These are phyloP conservation scores for Penicillium odoratum DNA, from an alignment of 495 filamentous ascomycete species.

Conservation along the genomic window DNA sequence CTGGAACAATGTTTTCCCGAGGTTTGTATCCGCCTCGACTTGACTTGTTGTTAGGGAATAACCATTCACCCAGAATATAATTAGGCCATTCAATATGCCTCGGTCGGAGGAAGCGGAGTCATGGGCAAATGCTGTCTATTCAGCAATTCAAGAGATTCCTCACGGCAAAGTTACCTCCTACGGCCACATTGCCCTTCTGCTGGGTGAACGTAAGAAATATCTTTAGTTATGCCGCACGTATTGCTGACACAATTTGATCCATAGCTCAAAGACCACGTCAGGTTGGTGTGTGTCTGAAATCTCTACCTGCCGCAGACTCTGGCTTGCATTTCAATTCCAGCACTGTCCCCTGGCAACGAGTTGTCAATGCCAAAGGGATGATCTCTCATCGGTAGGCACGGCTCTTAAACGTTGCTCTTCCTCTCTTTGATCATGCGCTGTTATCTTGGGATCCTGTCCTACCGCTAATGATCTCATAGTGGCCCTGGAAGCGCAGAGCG, in stretches of 20 bases:
- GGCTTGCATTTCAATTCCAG: conserved; percentile 59
- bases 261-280: conserved; percentile 71
- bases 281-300: conserved; percentile 85
- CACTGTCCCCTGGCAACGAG: conserved; percentile 93
- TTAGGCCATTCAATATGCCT: conserved; percentile 49
- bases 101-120: conserved; percentile 79
- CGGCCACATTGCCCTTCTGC: conserved; percentile 78
- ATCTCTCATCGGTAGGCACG: conserved; percentile 74
- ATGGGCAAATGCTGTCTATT: conserved; percentile 83
- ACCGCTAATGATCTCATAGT: conserved; percentile 33
- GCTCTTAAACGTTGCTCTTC: too few species aligned
- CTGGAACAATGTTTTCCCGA: conserved; percentile 25
- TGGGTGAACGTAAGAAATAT: conserved; percentile 67
- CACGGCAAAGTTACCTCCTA: conserved; percentile 81
- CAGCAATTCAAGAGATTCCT: conserved; percentile 81
- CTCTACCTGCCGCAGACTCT: conserved; percentile 58
- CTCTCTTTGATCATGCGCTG: not conserved
- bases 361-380: conserved; percentile 81
- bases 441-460: not conserved
- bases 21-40: conserved; percentile 2
- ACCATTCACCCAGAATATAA: too few species aligned
- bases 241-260: not conserved
- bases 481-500: conserved; percentile 65
- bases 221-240: not conserved
- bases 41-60: not conserved